A percentile compares a stretch with the other conserved stretches of the same genome.
These are phyloP conservation scores for Phellopilus nigrolimitatus DNA, from an alignment of 1,284 basidiomycete species.

Conservation along the genomic window DNA sequence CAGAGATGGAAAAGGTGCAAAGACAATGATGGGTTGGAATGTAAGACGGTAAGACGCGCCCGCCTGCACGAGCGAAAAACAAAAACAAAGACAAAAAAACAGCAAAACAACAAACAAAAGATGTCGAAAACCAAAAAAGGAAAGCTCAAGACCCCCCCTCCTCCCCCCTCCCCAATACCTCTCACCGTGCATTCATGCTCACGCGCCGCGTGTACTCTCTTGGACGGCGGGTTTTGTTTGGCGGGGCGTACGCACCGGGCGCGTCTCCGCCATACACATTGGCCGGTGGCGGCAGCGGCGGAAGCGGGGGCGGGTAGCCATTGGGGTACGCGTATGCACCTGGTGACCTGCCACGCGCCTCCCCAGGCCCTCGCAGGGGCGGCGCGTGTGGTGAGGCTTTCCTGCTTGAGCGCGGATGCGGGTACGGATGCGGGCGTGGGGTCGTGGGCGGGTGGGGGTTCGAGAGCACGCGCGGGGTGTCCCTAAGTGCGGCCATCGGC, in stretches of 20 bases:
- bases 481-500: constrained; percentile 12
- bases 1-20: no score
- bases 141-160: background rate
- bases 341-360: no score
- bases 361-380: no score
- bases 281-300: background rate
- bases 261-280: constrained; percentile 22
- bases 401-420: constrained; percentile 11
- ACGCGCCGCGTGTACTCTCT: constrained; percentile 70
- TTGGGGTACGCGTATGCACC: constrained; percentile 15
- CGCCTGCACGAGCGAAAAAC: no score
- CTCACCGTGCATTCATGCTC: constrained; percentile 5
- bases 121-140: background rate
- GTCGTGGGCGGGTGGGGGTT: constrained; percentile 5
- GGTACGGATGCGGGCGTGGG: background rate
- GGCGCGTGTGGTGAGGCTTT: no score
- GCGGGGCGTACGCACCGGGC: constrained; percentile 49
- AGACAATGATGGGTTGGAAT: no score
- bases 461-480: constrained; percentile 17
- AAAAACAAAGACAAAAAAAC: background rate
- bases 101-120: background rate
- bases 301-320: constrained; percentile 11
- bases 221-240: constrained; percentile 50
- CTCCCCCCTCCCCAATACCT: background rate
- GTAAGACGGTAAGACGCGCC: no score